These are phyloP conservation scores for Blastocystis sp. DNA, from an alignment of 352 stramenopile species.

Conservation along the genomic window DNA sequence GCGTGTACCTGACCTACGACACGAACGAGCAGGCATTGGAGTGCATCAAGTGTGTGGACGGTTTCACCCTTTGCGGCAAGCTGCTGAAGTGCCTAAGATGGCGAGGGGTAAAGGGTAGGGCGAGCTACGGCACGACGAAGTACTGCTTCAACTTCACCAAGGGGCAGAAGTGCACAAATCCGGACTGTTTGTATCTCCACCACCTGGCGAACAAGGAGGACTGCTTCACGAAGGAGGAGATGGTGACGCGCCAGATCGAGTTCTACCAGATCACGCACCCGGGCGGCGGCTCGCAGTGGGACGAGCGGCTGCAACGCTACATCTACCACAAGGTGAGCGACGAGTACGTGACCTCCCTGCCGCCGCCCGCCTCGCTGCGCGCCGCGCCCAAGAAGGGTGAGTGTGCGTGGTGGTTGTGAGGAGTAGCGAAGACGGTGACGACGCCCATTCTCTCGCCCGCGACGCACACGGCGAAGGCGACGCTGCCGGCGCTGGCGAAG, in stretches of 20 bases:
- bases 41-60: constrained; percentile 86
- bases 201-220: constrained; percentile 85
- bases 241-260: constrained; percentile 71
- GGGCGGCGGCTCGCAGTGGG: constrained; percentile 43
- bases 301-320: constrained; percentile 30
- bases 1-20: constrained; percentile 88
- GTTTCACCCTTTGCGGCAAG: constrained; percentile 71
- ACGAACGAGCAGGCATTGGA: constrained; percentile 84
- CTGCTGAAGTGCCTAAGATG: constrained; percentile 21
- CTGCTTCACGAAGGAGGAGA: constrained; percentile 90
- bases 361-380: not conserved
- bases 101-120: constrained; percentile 72
- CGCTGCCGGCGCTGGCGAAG: not conserved
- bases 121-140: constrained; percentile 89
- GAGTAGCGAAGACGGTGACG: not conserved
- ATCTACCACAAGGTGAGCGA: constrained; percentile 9
- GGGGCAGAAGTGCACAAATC: constrained; percentile 86
- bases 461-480: not conserved
- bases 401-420: not conserved
- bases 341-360: constrained; percentile 49
- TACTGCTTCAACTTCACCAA: constrained; percentile 90
- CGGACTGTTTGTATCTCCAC: constrained; percentile 89
- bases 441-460: constrained; percentile 1
- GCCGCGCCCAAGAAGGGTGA: not conserved
- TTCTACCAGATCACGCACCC: constrained; percentile 55